Percentiles rank a stretch among this genome's conserved stretches.
Conservation (phyloP, 2,329 filamentous ascomycete genomes). For the Aureobasidium sp. region DNA sequence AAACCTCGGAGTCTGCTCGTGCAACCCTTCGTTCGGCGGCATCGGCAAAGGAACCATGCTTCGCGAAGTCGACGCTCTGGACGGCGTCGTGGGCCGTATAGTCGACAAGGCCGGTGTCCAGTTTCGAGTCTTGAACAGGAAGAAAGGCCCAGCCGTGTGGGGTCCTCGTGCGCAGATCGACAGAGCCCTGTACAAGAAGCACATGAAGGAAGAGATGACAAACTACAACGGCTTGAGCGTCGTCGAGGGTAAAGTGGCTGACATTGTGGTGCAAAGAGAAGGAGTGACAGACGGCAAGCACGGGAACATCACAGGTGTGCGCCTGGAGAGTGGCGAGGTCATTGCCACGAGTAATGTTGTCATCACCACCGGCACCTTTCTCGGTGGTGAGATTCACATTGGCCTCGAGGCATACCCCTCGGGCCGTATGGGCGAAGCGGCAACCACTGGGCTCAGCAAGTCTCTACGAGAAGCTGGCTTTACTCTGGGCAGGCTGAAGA, state of each 20-base stretch:
- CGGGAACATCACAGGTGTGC: slow-evolving; percentile 74
- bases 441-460: slow-evolving; percentile 86
- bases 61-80: slow-evolving; percentile 88
- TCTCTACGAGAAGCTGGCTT: slow-evolving; percentile 85
- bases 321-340: slow-evolving; percentile 79
- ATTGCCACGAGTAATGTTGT: slow-evolving; percentile 75
- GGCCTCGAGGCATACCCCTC: slow-evolving; percentile 74
- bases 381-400: slow-evolving; percentile 95
- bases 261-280: slow-evolving; percentile 69
- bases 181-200: slow-evolving; percentile 73
- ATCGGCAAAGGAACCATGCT: slow-evolving; percentile 97
- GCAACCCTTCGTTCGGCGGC: slow-evolving; percentile 95
- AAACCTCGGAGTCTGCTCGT: slow-evolving; percentile 91
- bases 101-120: slow-evolving; percentile 94
- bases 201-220: slow-evolving; percentile 83
- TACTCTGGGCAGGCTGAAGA: slow-evolving; percentile 83
- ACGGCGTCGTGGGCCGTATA: slow-evolving; percentile 79
- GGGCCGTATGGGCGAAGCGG: slow-evolving; percentile 87
- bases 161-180: slow-evolving; percentile 95
- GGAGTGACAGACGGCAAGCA: slow-evolving; percentile 43
- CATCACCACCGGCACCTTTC: slow-evolving; percentile 93
- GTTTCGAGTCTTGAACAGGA: slow-evolving; percentile 80
- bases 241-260: slow-evolving; percentile 79
- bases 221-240: slow-evolving; percentile 72
- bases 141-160: slow-evolving; percentile 94